Conservation (phyloP, 306 rosid species). For the Inga oerstediana region DNA sequence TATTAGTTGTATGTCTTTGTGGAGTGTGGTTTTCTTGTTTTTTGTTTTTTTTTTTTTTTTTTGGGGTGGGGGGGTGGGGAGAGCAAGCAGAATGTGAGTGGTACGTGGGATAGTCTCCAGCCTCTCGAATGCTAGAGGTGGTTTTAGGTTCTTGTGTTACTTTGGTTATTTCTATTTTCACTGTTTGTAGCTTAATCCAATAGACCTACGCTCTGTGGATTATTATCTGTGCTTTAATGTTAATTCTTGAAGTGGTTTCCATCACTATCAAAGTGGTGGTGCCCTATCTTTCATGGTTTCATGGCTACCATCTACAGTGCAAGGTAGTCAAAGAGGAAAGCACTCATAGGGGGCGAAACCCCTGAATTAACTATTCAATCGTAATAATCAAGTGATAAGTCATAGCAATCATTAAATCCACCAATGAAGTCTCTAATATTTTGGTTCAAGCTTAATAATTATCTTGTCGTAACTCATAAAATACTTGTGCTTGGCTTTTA, state of each 20-base stretch:
- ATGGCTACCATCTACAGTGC: background rate
- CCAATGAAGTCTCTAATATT: background rate
- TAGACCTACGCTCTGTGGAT: background rate
- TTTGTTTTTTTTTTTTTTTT: too few relatives aligned
- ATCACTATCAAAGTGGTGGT: background rate
- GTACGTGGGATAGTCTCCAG: background rate
- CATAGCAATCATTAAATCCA: background rate
- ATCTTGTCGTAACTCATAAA: background rate
- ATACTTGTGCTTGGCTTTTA: background rate
- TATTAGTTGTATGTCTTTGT: background rate
- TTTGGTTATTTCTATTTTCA: background rate
- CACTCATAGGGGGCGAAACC: background rate
- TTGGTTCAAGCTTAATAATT: too few relatives aligned
- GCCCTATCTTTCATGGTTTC: background rate
- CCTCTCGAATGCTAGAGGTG: background rate
- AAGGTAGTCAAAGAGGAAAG: background rate
- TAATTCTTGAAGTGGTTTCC: background rate
- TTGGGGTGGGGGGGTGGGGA: background rate
- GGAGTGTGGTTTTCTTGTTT: background rate
- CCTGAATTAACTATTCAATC: background rate
- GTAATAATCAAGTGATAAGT: background rate
- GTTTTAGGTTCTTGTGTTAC: background rate
- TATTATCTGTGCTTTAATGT: too few relatives aligned
- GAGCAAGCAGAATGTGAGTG: background rate
- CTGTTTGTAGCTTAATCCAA: background rate